These are phyloP conservation scores for Exserohilum rostratum DNA, from an alignment of 2,329 filamentous ascomycete genomes.

Conservation along the genomic window DNA sequence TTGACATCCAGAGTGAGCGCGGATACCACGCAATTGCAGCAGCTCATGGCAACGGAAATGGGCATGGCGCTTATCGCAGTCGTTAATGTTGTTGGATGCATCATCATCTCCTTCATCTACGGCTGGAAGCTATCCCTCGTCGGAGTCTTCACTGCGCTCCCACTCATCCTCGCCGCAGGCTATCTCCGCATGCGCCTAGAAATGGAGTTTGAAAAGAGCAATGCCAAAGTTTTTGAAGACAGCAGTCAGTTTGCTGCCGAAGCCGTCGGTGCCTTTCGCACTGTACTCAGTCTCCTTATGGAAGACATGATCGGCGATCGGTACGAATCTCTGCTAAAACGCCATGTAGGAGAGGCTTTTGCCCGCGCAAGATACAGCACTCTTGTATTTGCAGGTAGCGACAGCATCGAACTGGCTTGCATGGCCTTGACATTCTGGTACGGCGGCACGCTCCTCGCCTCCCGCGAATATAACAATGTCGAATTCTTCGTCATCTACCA, in stretches of 20 bases:
- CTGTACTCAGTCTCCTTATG: slow-evolving; percentile 72
- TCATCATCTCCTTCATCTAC: slow-evolving; percentile 72
- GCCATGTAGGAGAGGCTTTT: slow-evolving; percentile 66
- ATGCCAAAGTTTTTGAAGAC: slow-evolving; percentile 69
- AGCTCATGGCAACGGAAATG: slow-evolving; percentile 68
- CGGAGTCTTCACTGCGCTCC: slow-evolving; percentile 64
- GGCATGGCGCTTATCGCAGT: slow-evolving; percentile 64
- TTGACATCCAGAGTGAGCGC: slow-evolving; percentile 62
- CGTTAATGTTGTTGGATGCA: slow-evolving; percentile 68
- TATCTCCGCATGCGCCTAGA: slow-evolving; percentile 63
- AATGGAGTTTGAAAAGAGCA: slow-evolving; percentile 71
- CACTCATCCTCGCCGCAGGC: slow-evolving; percentile 57
- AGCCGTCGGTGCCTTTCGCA: slow-evolving; percentile 74
- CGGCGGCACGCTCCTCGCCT: slow-evolving; percentile 47
- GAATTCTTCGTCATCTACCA: slow-evolving; percentile 62
- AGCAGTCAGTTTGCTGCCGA: slow-evolving; percentile 78
- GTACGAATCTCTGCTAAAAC: slow-evolving; percentile 64
- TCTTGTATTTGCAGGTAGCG: slow-evolving; percentile 70
- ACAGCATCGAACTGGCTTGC: slow-evolving; percentile 68
- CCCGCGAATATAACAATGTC: slow-evolving; percentile 55
- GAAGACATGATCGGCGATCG: slow-evolving; percentile 68
- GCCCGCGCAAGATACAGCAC: slow-evolving; percentile 67
- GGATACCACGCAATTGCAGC: slow-evolving; percentile 66
- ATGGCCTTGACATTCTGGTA: slow-evolving; percentile 68
- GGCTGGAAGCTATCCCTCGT: slow-evolving; percentile 80